Percentiles rank a stretch among this genome's conserved stretches.
Conservation (phyloP, 371 early-diverging fungal species). For the Sporodiniella umbellata region DNA sequence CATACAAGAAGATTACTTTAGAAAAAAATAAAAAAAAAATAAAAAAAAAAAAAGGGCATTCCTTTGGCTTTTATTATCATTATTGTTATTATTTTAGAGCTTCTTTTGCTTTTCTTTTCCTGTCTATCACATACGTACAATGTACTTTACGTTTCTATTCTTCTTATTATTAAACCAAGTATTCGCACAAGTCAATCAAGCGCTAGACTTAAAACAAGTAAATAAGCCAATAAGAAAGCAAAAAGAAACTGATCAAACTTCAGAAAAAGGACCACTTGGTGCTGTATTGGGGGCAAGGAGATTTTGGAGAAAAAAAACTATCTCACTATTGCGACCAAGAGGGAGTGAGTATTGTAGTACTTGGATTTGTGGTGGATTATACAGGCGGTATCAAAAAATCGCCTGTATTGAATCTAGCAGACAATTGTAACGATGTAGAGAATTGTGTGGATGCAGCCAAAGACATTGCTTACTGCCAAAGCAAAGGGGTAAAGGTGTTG, state of each 20-base stretch:
- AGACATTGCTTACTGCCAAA: slow-evolving; percentile 63
- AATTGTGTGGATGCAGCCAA: slow-evolving; percentile 46
- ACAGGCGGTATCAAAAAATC: slow-evolving; percentile 27
- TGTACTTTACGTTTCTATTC: neutral
- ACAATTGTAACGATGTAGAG: slow-evolving; percentile 44
- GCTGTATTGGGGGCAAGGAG: slow-evolving; percentile 36
- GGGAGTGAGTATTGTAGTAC: slow-evolving; percentile 47
- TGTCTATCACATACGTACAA: neutral
- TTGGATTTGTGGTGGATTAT: slow-evolving; percentile 54
- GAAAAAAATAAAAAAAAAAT: too few relatives aligned
- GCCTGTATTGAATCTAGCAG: slow-evolving; percentile 51
- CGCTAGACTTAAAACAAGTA: neutral
- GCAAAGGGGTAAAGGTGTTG: slow-evolving; percentile 51
- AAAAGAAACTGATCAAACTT: neutral
- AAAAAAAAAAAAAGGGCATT: too few relatives aligned
- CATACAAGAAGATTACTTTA: too few relatives aligned
- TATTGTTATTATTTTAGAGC: neutral
- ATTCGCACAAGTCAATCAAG: neutral
- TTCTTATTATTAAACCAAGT: neutral
- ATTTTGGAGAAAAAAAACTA: slow-evolving; percentile 35
- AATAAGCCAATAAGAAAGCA: neutral
- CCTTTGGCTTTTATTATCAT: too few relatives aligned
- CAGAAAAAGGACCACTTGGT: slow-evolving; percentile 17
- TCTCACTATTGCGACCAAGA: slow-evolving; percentile 55
- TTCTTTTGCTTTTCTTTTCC: neutral